A percentile compares a stretch with the other conserved stretches of the same genome.
phyloP scores from a whole-genome alignment of 139 green algal genomes.

The Trebouxia sp. region DNA sequence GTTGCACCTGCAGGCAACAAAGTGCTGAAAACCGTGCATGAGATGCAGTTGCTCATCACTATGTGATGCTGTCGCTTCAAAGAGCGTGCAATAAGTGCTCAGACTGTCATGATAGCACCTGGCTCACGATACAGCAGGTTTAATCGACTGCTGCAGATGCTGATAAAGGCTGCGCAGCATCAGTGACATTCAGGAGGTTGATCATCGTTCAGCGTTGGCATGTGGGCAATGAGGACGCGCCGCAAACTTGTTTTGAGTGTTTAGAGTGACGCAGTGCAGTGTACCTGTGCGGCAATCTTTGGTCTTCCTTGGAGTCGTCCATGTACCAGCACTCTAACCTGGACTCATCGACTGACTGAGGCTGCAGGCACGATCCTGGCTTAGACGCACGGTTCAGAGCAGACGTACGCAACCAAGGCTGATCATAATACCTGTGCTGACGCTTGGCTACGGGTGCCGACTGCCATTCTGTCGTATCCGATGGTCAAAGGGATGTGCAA shows the following conservation, averaged over 20 bases:
- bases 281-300: conserved; percentile 75
- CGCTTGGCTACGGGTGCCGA: not conserved
- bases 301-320: conserved; percentile 74
- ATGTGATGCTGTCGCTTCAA: too few relatives aligned
- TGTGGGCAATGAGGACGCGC: not conserved
- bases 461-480: not conserved
- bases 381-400: too few relatives aligned
- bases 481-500: too few relatives aligned
- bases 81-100: too few relatives aligned
- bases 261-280: not conserved
- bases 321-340: conserved; percentile 88
- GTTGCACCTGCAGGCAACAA: conserved; percentile 45
- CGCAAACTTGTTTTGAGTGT: not conserved
- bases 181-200: too few relatives aligned
- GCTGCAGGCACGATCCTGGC: conserved; percentile 55
- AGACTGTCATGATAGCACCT: too few relatives aligned
- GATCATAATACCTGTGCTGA: not conserved
- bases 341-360: conserved; percentile 47
- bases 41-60: not conserved
- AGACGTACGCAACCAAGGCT: too few relatives aligned
- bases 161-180: too few relatives aligned
- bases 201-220: too few relatives aligned
- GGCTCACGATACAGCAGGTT: too few relatives aligned
- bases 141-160: too few relatives aligned
- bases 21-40: not conserved